Evolutionary conservation across 2,329 filamentous ascomycete species (phyloP), one percentile per base, ranked within the genome.

Genomic region (Colletotrichum liriopes): DNA sequence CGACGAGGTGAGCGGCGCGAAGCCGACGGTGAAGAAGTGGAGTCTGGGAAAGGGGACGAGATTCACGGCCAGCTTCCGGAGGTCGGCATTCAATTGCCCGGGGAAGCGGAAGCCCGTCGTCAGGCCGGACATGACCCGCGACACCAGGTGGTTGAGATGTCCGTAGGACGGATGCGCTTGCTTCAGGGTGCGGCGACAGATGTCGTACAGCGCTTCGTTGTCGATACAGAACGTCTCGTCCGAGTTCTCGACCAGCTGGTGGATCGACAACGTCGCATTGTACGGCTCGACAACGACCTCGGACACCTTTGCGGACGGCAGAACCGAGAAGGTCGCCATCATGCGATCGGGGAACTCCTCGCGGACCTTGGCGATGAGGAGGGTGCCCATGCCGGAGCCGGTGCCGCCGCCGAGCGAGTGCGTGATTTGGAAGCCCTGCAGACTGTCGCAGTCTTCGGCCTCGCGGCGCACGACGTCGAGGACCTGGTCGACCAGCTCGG

Each of bases 1-100:
- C 85, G 86, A 94, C 96, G 85, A 59, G 1, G 96, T 98, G 81
- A 99, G 91, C 83, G 96, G 96, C 86, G 96, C 96, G 84, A 98
- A 99, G 84, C 96, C 96, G 84, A 99, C 96, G 95, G 98, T 99
- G 93, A 99, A 99, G 93, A 99, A 99, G 88, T 99, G 96, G 76
- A 99, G 94, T 94, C 96, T 96, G 78, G 96, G 96, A 93, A 99
- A 99, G 75, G 96, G 96, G 87, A 99, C 96, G 89, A 99, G 98
- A 93, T 99, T 99, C 86, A 99, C 96, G 78, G 96, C 96, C 82
- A 99, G 88, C 91, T 99, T 99, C 89, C 96, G 94, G 78, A 99
- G 93, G 85, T 99, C 96, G 83, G 96, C 98, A 93, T 99, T 99
- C 78, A 99, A 93, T 91, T 99, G 96, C 84, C 96, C 96, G 67